Evolutionary conservation across 2,329 filamentous ascomycete species (phyloP).

Genomic region (Neonectria hederae): DNA sequence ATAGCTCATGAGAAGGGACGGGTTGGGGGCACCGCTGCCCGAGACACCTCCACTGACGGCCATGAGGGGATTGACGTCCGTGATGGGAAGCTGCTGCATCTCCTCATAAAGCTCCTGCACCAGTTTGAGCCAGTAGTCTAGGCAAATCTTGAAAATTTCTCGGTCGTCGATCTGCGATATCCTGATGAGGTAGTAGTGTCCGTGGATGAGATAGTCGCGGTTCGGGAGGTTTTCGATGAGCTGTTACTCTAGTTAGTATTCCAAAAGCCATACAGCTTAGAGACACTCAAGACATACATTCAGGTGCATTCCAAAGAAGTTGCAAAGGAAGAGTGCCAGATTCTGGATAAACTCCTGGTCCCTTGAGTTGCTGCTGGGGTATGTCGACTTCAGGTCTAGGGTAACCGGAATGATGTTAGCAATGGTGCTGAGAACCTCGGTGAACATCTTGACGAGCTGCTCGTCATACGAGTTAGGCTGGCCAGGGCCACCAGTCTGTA

Average conservation of each 20-base stretch:
- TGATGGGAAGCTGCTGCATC: conserved; percentile 95
- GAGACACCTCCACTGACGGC: conserved; percentile 77
- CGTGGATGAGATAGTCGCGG: conserved; percentile 91
- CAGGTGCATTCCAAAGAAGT: conserved; percentile 95
- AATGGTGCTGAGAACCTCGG: conserved; percentile 91
- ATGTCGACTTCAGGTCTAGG: conserved; percentile 90
- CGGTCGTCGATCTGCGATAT: conserved; percentile 99
- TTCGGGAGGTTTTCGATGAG: conserved; percentile 97
- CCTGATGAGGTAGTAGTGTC: conserved; percentile 96
- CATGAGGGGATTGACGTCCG: conserved; percentile 89
- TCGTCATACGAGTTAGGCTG: conserved; percentile 84
- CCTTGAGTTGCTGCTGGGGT: conserved; percentile 87
- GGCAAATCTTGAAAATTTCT: conserved; percentile 98
- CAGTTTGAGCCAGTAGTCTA: conserved; percentile 99
- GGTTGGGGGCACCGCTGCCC: conserved; percentile 86
- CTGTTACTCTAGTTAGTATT: conserved; percentile 52
- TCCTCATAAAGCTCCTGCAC: conserved; percentile 98
- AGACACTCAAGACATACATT: conserved; percentile 63
- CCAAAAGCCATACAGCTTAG: conserved; percentile 14
- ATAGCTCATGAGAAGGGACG: conserved; percentile 85
- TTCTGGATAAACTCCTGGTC: conserved; percentile 99
- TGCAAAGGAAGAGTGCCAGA: conserved; percentile 92
- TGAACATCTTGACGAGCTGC: conserved; percentile 98
- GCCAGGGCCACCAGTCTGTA: conserved; percentile 80
- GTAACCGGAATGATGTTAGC: conserved; percentile 91